Base-by-base conservation (phyloP, 1,139 yeast genomes). In the Ashbya aceris region DNA sequence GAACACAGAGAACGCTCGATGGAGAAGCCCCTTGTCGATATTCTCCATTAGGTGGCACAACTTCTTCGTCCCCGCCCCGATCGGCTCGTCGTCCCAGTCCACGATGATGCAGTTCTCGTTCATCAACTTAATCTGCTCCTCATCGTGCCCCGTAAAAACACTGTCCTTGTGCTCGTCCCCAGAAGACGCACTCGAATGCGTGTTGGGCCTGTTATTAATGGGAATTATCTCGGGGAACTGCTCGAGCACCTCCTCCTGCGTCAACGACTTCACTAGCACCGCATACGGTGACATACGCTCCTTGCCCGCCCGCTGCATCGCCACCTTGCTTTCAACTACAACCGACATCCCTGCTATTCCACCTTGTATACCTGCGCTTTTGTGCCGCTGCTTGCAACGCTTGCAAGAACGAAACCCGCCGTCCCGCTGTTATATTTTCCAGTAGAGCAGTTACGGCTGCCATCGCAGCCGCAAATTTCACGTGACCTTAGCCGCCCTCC, bases 21-120 rank as follows among this genome's bases (percentile, higher is more conserved):
- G 99, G 50, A 91, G 70, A 42, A 91, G 71, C 4, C 98, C 98
- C 45, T 69, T 67, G 50, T 86, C 71, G 56, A 91, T 91, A 63
- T 89, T 89, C 38, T 74, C 74, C 95, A 87, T 85, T 44, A 91
- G 66, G 60, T 91, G 99, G 57, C 96, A 87, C 42, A 85, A 67
- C 65, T 89, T 93, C 66, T 91, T 91, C 45, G 96, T 84, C 11
- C 93, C 97, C 2, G 95, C 89, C 23, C 96, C 98, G 40, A 87
- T 69, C 8, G 96, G 95, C 42, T 61, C 67, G 62, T 91, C 98
- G 55, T 87, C 67, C 68, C 83, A 80, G 63, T 91, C 96, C 50
- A 89, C 71, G 3, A 91, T 95, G 50, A 91, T 87, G 65, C 99
- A 91, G 50, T 89, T 79, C 65, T 91, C 99, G 54, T 87, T 95